Conservation (phyloP, 1,139 yeast genomes). For the Scheffersomyces lignicola region DNA sequence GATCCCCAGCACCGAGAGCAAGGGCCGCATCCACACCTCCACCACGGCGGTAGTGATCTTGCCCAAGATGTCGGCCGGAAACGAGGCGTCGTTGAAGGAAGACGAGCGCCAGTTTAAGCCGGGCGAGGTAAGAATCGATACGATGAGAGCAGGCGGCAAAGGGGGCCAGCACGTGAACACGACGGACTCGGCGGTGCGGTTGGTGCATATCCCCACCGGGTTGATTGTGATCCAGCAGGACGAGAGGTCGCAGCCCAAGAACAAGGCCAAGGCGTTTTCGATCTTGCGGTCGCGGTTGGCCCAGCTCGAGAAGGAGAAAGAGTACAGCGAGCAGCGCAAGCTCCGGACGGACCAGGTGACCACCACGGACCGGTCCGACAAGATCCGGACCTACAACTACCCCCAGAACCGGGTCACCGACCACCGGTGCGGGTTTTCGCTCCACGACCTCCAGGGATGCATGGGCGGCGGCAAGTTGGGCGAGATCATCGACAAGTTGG, state of each 20-base stretch:
- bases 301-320: constrained; percentile 69
- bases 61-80: constrained; percentile 72
- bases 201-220: constrained; percentile 92
- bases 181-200: constrained; percentile 93
- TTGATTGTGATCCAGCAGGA: constrained; percentile 89
- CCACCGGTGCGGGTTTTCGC: constrained; percentile 79
- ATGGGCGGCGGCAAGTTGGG: constrained; percentile 72
- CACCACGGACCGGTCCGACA: constrained; percentile 88
- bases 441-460: constrained; percentile 80
- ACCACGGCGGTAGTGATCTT: constrained; percentile 94
- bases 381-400: constrained; percentile 88
- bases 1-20: constrained; percentile 88
- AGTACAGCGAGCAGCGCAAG: constrained; percentile 62
- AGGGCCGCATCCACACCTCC: constrained; percentile 93
- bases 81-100: constrained; percentile 51
- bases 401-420: constrained; percentile 94
- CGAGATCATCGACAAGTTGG: constrained; percentile 45
- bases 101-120: constrained; percentile 79
- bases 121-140: constrained; percentile 88
- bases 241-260: constrained; percentile 91
- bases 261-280: constrained; percentile 91
- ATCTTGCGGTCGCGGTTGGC: constrained; percentile 82
- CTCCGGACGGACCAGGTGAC: constrained; percentile 82
- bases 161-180: constrained; percentile 99
- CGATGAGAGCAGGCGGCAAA: constrained; percentile 95